These are phyloP conservation scores for Pythium scleroteichum DNA, from an alignment of 352 stramenopile genomes.

Conservation along the genomic window DNA sequence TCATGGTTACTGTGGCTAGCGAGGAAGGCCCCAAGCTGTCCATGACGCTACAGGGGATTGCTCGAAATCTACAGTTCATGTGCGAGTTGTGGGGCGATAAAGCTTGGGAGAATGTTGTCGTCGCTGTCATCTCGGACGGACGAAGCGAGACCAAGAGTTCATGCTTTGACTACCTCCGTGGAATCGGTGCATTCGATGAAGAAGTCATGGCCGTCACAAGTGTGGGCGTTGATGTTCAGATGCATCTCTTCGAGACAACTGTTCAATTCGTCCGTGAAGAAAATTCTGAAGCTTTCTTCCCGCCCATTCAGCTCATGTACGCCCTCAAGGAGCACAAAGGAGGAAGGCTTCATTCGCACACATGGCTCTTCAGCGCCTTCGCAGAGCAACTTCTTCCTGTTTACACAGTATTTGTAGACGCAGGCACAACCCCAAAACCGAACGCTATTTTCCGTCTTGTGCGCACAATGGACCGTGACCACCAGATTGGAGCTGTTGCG, in stretches of 20 bases:
- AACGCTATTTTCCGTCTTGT: slow-evolving; percentile 47
- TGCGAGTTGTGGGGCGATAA: slow-evolving; percentile 38
- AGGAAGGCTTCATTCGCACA: slow-evolving; percentile 53
- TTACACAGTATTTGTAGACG: slow-evolving; percentile 56
- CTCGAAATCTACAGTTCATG: slow-evolving; percentile 43
- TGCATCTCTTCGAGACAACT: slow-evolving; percentile 50
- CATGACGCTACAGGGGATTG: slow-evolving; percentile 42
- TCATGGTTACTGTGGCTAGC: slow-evolving; percentile 58
- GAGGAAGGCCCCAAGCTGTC: slow-evolving; percentile 46
- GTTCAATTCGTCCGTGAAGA: slow-evolving; percentile 43
- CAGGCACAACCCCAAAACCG: slow-evolving; percentile 41
- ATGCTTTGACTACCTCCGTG: slow-evolving; percentile 41
- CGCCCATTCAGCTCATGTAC: slow-evolving; percentile 50
- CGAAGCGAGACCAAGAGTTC: slow-evolving; percentile 42
- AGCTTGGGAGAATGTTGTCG: slow-evolving; percentile 42
- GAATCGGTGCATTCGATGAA: slow-evolving; percentile 47
- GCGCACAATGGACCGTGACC: slow-evolving; percentile 50
- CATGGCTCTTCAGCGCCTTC: slow-evolving; percentile 66
- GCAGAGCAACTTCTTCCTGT: slow-evolving; percentile 50
- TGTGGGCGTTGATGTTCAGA: slow-evolving; percentile 40
- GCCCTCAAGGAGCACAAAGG: slow-evolving; percentile 54
- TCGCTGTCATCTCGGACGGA: slow-evolving; percentile 47
- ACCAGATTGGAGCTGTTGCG: slow-evolving; percentile 49
- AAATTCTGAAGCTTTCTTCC: slow-evolving; percentile 47
- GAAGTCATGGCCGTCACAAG: slow-evolving; percentile 57